phyloP scores from a whole-genome alignment of 768 basidiomycete genomes.

The Mycena olivaceomarginata region DNA sequence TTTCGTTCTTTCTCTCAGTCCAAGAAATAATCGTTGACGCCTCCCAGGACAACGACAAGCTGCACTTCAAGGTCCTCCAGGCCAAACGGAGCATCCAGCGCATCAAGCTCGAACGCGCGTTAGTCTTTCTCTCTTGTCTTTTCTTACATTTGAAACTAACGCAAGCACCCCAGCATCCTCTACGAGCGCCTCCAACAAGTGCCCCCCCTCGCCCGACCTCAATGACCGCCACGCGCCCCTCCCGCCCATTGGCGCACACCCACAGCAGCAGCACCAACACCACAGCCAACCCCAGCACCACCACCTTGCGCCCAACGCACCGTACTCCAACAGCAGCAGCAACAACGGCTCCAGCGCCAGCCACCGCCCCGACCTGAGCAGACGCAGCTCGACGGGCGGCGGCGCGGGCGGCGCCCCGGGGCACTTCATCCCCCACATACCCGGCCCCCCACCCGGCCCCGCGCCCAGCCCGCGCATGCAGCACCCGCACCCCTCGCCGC shows the following conservation, averaged over 20 bases:
- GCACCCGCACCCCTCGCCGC: conserved; percentile 53
- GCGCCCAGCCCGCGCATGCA: conserved; percentile 54
- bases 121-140: conserved; percentile 60
- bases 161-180: conserved; percentile 70
- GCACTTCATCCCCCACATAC: conserved; percentile 68
- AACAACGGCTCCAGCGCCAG: conserved; percentile 59
- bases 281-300: conserved; percentile 22
- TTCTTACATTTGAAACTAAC: conserved; percentile 26
- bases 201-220: conserved; percentile 72
- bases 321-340: conserved; percentile 62
- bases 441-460: conserved; percentile 28
- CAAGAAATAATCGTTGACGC: conserved; percentile 21
- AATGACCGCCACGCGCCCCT: conserved; percentile 60
- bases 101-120: conserved; percentile 94
- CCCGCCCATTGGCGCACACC: conserved; percentile 53
- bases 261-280: conserved; percentile 41
- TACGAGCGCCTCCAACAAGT: conserved; percentile 85
- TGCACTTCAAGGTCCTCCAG: conserved; percentile 86
- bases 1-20: conserved; percentile 43
- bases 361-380: conserved; percentile 57
- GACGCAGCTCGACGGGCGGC: conserved; percentile 62
- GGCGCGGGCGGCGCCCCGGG: conserved; percentile 61
- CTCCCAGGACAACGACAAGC: conserved; percentile 89
- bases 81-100: conserved; percentile 90
- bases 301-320: conserved; percentile 60